phyloP scores from a whole-genome alignment of 441 rosid genomes.

The Adansonia gregorii region DNA sequence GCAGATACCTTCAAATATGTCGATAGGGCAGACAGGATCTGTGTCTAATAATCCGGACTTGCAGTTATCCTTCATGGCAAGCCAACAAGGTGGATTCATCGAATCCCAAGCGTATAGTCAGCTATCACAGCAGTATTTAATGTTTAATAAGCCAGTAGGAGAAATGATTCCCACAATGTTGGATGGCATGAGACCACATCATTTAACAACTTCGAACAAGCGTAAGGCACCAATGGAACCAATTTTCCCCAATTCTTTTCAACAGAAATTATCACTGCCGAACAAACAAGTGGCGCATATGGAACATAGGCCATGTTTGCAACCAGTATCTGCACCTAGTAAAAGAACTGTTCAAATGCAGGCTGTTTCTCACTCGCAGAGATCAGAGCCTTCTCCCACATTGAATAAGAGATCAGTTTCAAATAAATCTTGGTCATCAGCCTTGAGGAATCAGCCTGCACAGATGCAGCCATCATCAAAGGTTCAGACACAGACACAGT shows the following conservation, averaged over 20 bases:
- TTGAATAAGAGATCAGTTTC: conserved; percentile 48
- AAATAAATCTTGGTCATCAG: conserved; percentile 41
- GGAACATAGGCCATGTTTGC: conserved; percentile 87
- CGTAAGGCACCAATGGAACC: conserved; percentile 62
- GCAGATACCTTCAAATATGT: conserved; percentile 34
- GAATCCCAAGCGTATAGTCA: conserved; percentile 39
- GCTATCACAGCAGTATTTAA: conserved; percentile 36
- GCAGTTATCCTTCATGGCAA: conserved; percentile 38
- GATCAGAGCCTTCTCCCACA: conserved; percentile 44
- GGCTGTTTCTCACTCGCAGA: conserved; percentile 34
- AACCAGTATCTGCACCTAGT: conserved; percentile 48
- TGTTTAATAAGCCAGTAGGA: conserved; percentile 38
- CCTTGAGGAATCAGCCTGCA: conserved; percentile 45
- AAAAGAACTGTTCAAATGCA: conserved; percentile 48
- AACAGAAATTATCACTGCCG: conserved; percentile 39
- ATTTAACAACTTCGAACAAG: conserved; percentile 48
- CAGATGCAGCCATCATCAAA: conserved; percentile 48
- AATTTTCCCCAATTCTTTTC: conserved; percentile 34
- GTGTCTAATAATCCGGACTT: conserved; percentile 26
- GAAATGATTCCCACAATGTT: conserved; percentile 37
- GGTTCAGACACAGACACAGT: conserved; percentile 46
- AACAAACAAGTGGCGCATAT: conserved; percentile 51
- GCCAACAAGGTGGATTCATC: conserved; percentile 36
- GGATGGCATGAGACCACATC: conserved; percentile 48
- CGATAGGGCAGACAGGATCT: conserved; percentile 29